phyloP scores from a whole-genome alignment of 495 filamentous ascomycete species.

The Podospora sp. region DNA sequence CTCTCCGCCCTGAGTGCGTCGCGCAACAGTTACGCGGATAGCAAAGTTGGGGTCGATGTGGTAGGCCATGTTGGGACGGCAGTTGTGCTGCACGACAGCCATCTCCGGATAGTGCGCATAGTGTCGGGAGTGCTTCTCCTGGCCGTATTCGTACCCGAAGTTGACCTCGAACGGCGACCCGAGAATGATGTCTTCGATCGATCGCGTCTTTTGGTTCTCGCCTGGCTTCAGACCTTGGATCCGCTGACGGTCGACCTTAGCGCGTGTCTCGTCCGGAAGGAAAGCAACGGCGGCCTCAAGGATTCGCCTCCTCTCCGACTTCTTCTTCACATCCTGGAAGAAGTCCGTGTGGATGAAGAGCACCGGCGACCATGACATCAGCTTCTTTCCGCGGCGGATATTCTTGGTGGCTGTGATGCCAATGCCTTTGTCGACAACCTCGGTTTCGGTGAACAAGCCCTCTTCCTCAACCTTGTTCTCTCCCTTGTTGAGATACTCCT shows the following conservation, averaged over 20 bases:
- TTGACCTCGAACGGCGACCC: conserved; percentile 39
- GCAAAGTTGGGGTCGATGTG: conserved; percentile 33
- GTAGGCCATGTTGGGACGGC: conserved; percentile 41
- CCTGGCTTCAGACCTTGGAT: conserved; percentile 7
- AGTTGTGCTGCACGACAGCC: conserved; percentile 35
- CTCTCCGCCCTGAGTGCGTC: conserved; percentile 34
- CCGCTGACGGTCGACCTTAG: conserved; percentile 29
- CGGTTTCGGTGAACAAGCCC: conserved; percentile 17
- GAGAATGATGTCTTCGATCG: conserved; percentile 33
- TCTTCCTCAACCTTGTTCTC: conserved; percentile 28
- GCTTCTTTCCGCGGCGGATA: conserved; percentile 31
- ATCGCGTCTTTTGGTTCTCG: conserved; percentile 3
- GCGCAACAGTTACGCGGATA: conserved; percentile 32
- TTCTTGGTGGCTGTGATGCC: conserved; percentile 30
- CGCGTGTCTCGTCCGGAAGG: conserved; percentile 34
- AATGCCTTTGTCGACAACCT: conserved; percentile 34
- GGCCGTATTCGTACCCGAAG: conserved; percentile 22
- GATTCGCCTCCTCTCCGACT: conserved; percentile 28
- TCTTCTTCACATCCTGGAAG: conserved; percentile 28
- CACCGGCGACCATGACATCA: conserved; percentile 34
- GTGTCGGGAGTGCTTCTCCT: conserved; percentile 29
- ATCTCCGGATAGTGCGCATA: conserved; percentile 38
- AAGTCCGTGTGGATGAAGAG: conserved; percentile 38
- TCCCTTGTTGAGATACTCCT: conserved; percentile 30
- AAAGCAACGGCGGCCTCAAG: conserved; percentile 36